Conservation (phyloP, 164 flowering plant species). For the Kalanchoe fedtschenkoi region DNA sequence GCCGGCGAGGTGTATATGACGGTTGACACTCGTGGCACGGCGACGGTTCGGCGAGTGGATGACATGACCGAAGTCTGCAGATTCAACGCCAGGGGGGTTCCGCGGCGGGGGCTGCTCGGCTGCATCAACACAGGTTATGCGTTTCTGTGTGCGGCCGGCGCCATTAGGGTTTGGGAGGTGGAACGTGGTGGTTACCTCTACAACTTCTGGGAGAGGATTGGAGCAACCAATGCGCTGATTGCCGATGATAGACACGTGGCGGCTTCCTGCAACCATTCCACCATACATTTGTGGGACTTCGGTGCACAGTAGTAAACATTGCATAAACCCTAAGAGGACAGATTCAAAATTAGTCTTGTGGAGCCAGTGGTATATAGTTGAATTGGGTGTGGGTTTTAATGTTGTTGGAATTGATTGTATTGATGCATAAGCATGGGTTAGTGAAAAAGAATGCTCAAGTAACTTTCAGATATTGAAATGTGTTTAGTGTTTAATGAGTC, state of each 20-base stretch:
- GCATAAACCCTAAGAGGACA: too few relatives aligned
- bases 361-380: too few relatives aligned
- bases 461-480: too few relatives aligned
- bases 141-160: slow-evolving; percentile 43
- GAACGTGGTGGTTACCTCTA: slow-evolving; percentile 32
- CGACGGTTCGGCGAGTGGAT: slow-evolving; percentile 39
- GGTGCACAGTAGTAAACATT: slow-evolving; percentile 22
- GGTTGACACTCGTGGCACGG: slow-evolving; percentile 35
- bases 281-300: slow-evolving; percentile 76
- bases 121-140: slow-evolving; percentile 55
- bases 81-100: slow-evolving; percentile 28
- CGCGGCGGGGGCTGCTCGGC: slow-evolving; percentile 25
- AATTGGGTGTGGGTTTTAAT: too few relatives aligned
- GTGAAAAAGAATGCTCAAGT: too few relatives aligned
- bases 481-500: too few relatives aligned
- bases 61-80: slow-evolving; percentile 41
- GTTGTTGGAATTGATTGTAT: too few relatives aligned
- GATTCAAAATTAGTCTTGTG: too few relatives aligned
- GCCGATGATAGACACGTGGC: slow-evolving; percentile 58
- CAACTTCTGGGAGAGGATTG: slow-evolving; percentile 34
- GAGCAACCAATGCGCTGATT: slow-evolving; percentile 32
- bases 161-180: slow-evolving; percentile 45
- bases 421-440: too few relatives aligned
- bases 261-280: slow-evolving; percentile 26
- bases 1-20: slow-evolving; percentile 24